A percentile compares a stretch with the other conserved stretches of the same genome.
Conservation (phyloP, 495 filamentous ascomycete species). For the Halenospora varia region DNA sequence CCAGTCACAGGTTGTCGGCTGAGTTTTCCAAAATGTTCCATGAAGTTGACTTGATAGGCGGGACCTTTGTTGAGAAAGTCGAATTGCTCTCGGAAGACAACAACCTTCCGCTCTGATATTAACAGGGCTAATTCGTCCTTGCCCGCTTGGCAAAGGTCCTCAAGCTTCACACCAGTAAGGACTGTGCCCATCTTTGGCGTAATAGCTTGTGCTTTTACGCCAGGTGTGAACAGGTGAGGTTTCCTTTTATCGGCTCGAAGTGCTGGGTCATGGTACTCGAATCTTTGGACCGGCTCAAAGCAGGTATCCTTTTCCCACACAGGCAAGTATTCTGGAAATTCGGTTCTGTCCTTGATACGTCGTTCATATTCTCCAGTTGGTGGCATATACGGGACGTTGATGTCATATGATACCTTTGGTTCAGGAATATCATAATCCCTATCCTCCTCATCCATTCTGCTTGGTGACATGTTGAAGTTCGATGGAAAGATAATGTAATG, state of each 20-base stretch:
- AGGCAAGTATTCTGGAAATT: conserved; percentile 33
- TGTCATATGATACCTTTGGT: conserved; percentile 16
- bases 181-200: conserved; percentile 53
- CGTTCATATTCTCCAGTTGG: conserved; percentile 13
- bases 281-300: conserved; percentile 29
- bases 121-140: conserved; percentile 41
- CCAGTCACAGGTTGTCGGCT: conserved; percentile 57
- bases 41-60: conserved; percentile 42
- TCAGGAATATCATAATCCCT: background rate
- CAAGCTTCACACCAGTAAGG: conserved; percentile 40
- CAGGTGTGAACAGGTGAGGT: conserved; percentile 27
- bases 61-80: conserved; percentile 42
- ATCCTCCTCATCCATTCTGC: conserved; percentile 7
- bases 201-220: conserved; percentile 25
- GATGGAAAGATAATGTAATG: background rate
- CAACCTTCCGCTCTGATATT: conserved; percentile 37
- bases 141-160: conserved; percentile 30
- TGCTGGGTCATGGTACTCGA: conserved; percentile 34
- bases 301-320: conserved; percentile 28
- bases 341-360: conserved; percentile 16
- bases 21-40: conserved; percentile 55
- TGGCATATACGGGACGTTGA: conserved; percentile 16
- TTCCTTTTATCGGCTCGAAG: conserved; percentile 32
- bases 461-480: conserved; percentile 14
- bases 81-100: conserved; percentile 38